Conservation (phyloP, 345 rosid genomes). For the Stellera chamaejasme region DNA sequence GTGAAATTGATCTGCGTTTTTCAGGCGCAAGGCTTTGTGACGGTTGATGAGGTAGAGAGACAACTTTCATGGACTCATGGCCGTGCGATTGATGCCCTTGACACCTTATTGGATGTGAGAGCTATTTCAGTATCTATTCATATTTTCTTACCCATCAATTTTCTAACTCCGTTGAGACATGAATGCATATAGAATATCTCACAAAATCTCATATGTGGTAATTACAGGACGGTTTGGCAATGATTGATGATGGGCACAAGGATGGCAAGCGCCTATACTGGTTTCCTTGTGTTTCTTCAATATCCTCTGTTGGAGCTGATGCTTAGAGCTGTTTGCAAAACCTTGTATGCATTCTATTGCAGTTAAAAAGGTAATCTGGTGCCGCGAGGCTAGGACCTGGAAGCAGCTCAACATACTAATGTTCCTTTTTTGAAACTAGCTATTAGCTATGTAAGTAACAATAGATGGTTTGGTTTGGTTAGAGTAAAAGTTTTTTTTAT, state of each 20-base stretch:
- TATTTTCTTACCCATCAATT: background rate
- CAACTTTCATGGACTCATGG: conserved; percentile 80
- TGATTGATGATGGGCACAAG: conserved; percentile 71
- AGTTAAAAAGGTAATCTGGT: too few species aligned
- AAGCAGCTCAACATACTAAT: too few species aligned
- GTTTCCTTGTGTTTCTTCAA: conserved; percentile 82
- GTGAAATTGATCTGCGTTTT: conserved; percentile 2
- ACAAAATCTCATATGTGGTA: conserved; percentile 16
- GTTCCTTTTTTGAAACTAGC: too few species aligned
- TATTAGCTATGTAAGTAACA: too few species aligned
- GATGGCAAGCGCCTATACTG: conserved; percentile 69
- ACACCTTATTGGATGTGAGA: conserved; percentile 63
- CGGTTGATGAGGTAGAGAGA: conserved; percentile 70
- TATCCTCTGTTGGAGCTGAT: conserved; percentile 38
- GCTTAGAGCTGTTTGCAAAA: conserved; percentile 2
- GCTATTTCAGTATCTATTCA: conserved; percentile 8
- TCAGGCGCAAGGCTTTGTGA: conserved; percentile 84
- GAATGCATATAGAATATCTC: conserved; percentile 8
- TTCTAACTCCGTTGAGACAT: background rate
- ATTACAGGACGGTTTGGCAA: conserved; percentile 74
- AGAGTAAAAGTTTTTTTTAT: too few species aligned
- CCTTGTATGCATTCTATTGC: too few species aligned
- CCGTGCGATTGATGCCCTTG: conserved; percentile 71
- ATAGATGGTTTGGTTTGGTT: too few species aligned
- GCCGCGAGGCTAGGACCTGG: too few species aligned